Evolutionary conservation across 306 rosid species (phyloP), one percentile per base, ranked within the genome.

Genomic region (Purshia tridentata): DNA sequence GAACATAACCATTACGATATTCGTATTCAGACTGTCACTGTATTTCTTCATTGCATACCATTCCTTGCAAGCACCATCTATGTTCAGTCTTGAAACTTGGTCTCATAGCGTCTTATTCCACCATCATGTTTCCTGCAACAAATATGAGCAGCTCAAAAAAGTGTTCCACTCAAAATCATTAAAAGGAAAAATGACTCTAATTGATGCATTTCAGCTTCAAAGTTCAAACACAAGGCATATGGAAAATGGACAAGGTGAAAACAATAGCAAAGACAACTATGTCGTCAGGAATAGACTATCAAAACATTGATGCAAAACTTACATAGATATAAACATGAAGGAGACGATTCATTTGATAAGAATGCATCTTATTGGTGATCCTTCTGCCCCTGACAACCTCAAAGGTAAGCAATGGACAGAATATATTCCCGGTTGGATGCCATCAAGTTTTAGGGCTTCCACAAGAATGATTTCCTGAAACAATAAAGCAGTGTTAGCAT

Each of bases 361-460:
- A 84, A 93, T 85, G 92, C 98, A 93, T 75, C 98, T 76, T 39
- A 86, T 93, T 29, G 97, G 98, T 29, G 97, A 93, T 62, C 97
- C 98, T 79, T 93, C 98, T 0, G 97, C 91, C 62, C 98, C 97
- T 7, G 84, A 39, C 92, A 93, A 88, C 84, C 98, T 85, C 63
- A 91, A 89, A 81, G 92, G 96, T 71, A 93, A 81, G 82, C 97
- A 93, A 62, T 93, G 88, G 73, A 93, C 87, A 14, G 84, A 61
- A 78, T 93, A 91, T 51, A 86, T 46, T 72, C 97, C 98, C 9
- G 88, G 76, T 57, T 88, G 84, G 54, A 93, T 69, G 63, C 81
- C 88, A 71, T 89, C 96, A 16, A 93, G 93, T 76, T 93, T 93
- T 58, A 93, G 89, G 72, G 77, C 85, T 81, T 93, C 98, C 81